A percentile compares a stretch with the other conserved stretches of the same genome.
phyloP scores from a whole-genome alignment of 1,284 basidiomycete genomes.

The Cystobasidium sp. region DNA sequence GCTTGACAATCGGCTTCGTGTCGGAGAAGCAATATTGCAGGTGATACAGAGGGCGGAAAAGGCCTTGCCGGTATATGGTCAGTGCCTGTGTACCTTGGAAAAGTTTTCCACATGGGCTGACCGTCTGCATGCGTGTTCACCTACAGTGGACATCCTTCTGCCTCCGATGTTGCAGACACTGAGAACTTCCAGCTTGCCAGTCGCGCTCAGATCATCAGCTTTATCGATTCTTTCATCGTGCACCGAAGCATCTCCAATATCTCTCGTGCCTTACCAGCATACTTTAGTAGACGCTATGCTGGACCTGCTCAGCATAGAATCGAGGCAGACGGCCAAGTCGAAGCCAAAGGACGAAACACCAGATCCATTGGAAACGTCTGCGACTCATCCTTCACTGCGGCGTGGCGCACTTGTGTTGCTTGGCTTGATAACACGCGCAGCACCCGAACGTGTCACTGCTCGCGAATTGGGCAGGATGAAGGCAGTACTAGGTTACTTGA shows the following conservation, averaged over 20 bases:
- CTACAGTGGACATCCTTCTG: slow-evolving; percentile 69
- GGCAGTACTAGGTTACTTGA: slow-evolving; percentile 71
- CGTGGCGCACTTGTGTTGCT: slow-evolving; percentile 81
- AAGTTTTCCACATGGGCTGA: not conserved
- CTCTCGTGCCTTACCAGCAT: slow-evolving; percentile 67
- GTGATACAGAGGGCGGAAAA: slow-evolving; percentile 76
- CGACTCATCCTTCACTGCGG: slow-evolving; percentile 76
- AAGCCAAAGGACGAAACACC: slow-evolving; percentile 57
- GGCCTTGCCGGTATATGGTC: slow-evolving; percentile 71
- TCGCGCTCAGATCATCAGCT: slow-evolving; percentile 75
- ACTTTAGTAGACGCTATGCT: slow-evolving; percentile 71
- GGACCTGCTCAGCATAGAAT: slow-evolving; percentile 77
- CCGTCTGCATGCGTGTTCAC: slow-evolving; percentile 11
- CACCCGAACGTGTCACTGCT: slow-evolving; percentile 46
- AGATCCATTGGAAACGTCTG: slow-evolving; percentile 64
- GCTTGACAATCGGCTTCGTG: slow-evolving; percentile 74
- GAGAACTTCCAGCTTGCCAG: slow-evolving; percentile 67
- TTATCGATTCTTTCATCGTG: slow-evolving; percentile 79
- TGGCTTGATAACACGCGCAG: slow-evolving; percentile 62
- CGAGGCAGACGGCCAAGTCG: not conserved
- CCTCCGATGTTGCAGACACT: slow-evolving; percentile 70
- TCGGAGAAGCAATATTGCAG: slow-evolving; percentile 84
- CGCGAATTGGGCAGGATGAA: slow-evolving; percentile 64
- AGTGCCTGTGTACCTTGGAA: slow-evolving; percentile 52
- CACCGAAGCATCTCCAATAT: slow-evolving; percentile 67